Evolutionary conservation across 371 early-diverging fungal genomes (phyloP).

Genomic region (Mucor racemosus): DNA sequence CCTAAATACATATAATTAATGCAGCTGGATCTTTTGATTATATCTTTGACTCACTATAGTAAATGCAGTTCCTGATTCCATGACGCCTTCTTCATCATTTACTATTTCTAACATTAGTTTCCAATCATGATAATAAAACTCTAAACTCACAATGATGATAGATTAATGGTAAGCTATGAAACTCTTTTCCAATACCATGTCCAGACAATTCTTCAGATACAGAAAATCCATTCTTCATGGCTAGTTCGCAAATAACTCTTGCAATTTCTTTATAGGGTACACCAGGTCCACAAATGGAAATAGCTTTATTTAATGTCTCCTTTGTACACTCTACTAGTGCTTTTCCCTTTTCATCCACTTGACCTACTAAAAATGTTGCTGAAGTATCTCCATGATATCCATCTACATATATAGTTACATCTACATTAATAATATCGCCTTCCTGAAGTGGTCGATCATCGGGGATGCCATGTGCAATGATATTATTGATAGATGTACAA

Average conservation of each 20-base stretch:
- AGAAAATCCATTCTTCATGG: constrained; percentile 61
- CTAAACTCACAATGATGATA: constrained; percentile 59
- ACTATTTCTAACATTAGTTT: constrained; percentile 25
- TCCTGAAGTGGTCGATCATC: constrained; percentile 75
- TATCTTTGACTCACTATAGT: constrained; percentile 62
- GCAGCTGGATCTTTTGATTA: not conserved
- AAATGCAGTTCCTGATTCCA: constrained; percentile 82
- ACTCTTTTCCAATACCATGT: constrained; percentile 85
- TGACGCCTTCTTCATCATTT: constrained; percentile 64
- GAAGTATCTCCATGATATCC: constrained; percentile 89
- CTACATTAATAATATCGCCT: constrained; percentile 92
- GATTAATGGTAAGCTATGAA: constrained; percentile 67
- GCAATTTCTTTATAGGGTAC: constrained; percentile 79
- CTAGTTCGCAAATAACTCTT: constrained; percentile 64
- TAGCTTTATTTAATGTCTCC: constrained; percentile 77
- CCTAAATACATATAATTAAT: constrained; percentile 15
- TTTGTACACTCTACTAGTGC: constrained; percentile 72
- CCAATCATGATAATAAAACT: not conserved
- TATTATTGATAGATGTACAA: constrained; percentile 85
- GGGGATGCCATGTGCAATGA: constrained; percentile 92
- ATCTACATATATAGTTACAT: constrained; percentile 75
- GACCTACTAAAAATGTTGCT: constrained; percentile 82
- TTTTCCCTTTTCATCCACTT: constrained; percentile 71
- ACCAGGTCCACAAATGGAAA: constrained; percentile 77
- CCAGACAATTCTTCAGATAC: constrained; percentile 84